Percentiles rank a stretch among this genome's conserved stretches.
phyloP scores from a whole-genome alignment of 2,329 filamentous ascomycete species.

The Helotiales sp. region DNA sequence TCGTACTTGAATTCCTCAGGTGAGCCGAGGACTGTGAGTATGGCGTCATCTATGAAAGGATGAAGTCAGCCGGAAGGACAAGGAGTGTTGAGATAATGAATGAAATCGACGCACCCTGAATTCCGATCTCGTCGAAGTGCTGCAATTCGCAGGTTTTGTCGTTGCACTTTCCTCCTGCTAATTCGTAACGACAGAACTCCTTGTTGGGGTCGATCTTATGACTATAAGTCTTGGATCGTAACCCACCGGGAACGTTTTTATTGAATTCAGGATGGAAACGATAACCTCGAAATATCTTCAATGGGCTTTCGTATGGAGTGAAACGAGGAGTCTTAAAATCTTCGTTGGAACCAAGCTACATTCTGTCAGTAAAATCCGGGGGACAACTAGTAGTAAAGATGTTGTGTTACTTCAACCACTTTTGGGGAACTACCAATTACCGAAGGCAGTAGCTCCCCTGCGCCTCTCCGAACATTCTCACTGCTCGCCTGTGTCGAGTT shows the following conservation, averaged over 20 bases:
- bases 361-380: slow-evolving; percentile 23
- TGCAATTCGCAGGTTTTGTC: slow-evolving; percentile 73
- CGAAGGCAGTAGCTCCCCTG: slow-evolving; percentile 12
- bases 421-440: slow-evolving; percentile 17
- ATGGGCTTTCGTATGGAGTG: slow-evolving; percentile 77
- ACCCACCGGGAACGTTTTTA: slow-evolving; percentile 69
- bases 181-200: slow-evolving; percentile 75
- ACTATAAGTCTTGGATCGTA: slow-evolving; percentile 90
- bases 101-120: slow-evolving; percentile 67
- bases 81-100: slow-evolving; percentile 24
- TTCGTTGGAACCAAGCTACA: slow-evolving; percentile 16
- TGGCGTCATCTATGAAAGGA: slow-evolving; percentile 63
- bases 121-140: slow-evolving; percentile 74
- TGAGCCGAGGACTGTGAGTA: slow-evolving; percentile 70
- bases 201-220: slow-evolving; percentile 79
- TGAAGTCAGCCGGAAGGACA: slow-evolving; percentile 40
- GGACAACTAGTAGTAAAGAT: slow-evolving; percentile 15
- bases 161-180: slow-evolving; percentile 69
- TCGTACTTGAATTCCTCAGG: slow-evolving; percentile 63
- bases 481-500: slow-evolving; percentile 30
- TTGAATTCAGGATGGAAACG: slow-evolving; percentile 83
- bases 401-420: slow-evolving; percentile 29
- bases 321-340: slow-evolving; percentile 23
- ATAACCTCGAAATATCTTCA: slow-evolving; percentile 82
- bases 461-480: slow-evolving; percentile 22